Evolutionary conservation across 106 monocot genomes (phyloP).

Genomic region (Dendrobium nobile): DNA sequence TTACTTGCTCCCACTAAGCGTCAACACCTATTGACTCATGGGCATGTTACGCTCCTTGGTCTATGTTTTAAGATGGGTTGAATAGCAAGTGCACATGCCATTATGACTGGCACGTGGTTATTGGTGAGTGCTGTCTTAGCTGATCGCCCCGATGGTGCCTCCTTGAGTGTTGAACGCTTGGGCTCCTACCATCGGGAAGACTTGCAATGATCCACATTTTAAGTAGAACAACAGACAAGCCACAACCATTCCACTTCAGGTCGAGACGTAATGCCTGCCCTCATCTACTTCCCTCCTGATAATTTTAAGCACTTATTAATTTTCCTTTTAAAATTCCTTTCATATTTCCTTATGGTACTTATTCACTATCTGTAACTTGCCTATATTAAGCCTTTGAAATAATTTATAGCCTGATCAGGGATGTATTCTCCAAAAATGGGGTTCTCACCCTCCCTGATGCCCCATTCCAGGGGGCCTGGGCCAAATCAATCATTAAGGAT

Average conservation of each 20-base stretch:
- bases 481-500: slow-evolving; percentile 13
- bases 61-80: neutral
- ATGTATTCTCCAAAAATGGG: neutral
- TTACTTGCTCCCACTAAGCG: neutral
- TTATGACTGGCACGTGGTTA: neutral
- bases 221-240: slow-evolving; percentile 24
- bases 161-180: neutral
- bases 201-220: slow-evolving; percentile 15
- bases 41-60: neutral
- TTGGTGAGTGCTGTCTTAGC: neutral
- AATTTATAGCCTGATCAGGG: slow-evolving; percentile 22
- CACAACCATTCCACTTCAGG: slow-evolving; percentile 10
- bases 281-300: slow-evolving; percentile 19
- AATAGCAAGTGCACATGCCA: no score
- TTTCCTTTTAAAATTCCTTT: slow-evolving; percentile 18
- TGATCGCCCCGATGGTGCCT: no score
- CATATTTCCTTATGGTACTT: slow-evolving; percentile 17
- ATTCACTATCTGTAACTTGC: slow-evolving; percentile 17
- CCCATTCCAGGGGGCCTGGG: slow-evolving; percentile 5
- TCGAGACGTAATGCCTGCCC: slow-evolving; percentile 13
- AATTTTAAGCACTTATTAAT: slow-evolving; percentile 28
- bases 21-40: neutral
- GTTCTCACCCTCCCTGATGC: slow-evolving; percentile 5
- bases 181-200: slow-evolving; percentile 10
- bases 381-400: slow-evolving; percentile 19